These are phyloP conservation scores for Diaporthe ilicicola DNA, from an alignment of 2,329 filamentous ascomycete species.

Conservation along the genomic window DNA sequence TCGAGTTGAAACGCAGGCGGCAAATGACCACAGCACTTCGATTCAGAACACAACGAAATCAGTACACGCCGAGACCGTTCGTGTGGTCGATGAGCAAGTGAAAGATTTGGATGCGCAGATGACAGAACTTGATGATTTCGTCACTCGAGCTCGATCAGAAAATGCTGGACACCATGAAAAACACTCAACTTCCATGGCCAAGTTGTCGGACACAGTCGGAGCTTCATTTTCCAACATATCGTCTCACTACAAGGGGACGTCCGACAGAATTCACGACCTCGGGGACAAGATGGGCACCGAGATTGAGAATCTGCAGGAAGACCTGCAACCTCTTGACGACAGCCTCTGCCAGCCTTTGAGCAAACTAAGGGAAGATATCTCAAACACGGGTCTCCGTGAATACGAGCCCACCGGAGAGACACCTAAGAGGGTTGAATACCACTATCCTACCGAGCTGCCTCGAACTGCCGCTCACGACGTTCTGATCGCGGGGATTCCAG, in stretches of 20 bases:
- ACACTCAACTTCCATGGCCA: conserved; percentile 72
- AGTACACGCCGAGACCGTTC: conserved; percentile 89
- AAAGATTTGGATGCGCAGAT: conserved; percentile 88
- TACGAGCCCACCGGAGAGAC: conserved; percentile 88
- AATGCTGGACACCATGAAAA: conserved; percentile 80
- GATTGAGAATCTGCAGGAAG: conserved; percentile 64
- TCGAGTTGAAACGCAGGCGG: conserved; percentile 55
- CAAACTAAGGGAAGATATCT: conserved; percentile 75
- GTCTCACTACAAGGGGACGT: conserved; percentile 73
- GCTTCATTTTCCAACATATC: conserved; percentile 77
- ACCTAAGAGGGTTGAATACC: conserved; percentile 81
- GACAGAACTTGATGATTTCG: conserved; percentile 88
- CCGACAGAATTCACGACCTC: conserved; percentile 73
- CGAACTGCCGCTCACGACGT: conserved; percentile 66
- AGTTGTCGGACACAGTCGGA: conserved; percentile 73
- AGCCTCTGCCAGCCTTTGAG: conserved; percentile 74
- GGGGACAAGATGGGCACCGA: conserved; percentile 72
- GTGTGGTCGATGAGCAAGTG: conserved; percentile 90
- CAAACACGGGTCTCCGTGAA: conserved; percentile 72
- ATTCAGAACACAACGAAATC: conserved; percentile 86
- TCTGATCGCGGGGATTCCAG: conserved; percentile 53
- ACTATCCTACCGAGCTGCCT: conserved; percentile 82
- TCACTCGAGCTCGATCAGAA: conserved; percentile 80
- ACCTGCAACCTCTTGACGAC: conserved; percentile 67
- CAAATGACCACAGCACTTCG: conserved; percentile 81